Evolutionary conservation across 2,329 filamentous ascomycete genomes (phyloP), one percentile per base, ranked within the genome.

Genomic region (Aspergillus neoniger): DNA sequence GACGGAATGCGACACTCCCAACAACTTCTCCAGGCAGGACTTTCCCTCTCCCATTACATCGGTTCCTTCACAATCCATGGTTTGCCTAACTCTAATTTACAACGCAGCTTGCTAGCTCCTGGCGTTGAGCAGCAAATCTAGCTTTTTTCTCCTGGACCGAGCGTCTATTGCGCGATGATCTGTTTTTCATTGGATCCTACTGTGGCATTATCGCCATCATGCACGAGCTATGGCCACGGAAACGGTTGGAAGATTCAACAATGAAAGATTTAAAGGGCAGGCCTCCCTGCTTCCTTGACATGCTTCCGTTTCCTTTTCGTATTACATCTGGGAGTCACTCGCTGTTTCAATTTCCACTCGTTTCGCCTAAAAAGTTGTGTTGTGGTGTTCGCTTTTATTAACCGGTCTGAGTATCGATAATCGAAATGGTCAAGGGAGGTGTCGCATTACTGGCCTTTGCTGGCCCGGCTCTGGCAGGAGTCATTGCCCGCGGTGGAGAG

Each of bases 351-450:
- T 53, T 65, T 65, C 10, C 70, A 62, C 58, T 70, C 67, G 67
- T 70, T 72, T 64, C 19, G 36, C 54, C 52, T 21, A 58, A 62
- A 55, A 57, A 32, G 21, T 59, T 58, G 50, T 60, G 48, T 61
- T 61, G 43, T 39, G 57, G 50, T 57, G 60, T 61, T 67, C 66
- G 50, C 59, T 57, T 57, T 58, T 57, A 52, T 66, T 44, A 58
- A 56, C 60, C 48, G 47, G 14, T 19, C 15, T 14, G 44, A 55
- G 28, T 7, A 59, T 58, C 60, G 67, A 65, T 54, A 60, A 61
- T 65, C 72, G 66, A 71, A 62, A 77, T 77, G 75, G 70, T 76
- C 63, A 73, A 74, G 55, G 64, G 63, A 63, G 68, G 70, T 65
- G 55, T 75, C 65, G 70, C 74, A 61, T 62, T 77, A 58, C 62